phyloP scores from a whole-genome alignment of 257 asterid genomes.

The Forsythia suspensa region DNA sequence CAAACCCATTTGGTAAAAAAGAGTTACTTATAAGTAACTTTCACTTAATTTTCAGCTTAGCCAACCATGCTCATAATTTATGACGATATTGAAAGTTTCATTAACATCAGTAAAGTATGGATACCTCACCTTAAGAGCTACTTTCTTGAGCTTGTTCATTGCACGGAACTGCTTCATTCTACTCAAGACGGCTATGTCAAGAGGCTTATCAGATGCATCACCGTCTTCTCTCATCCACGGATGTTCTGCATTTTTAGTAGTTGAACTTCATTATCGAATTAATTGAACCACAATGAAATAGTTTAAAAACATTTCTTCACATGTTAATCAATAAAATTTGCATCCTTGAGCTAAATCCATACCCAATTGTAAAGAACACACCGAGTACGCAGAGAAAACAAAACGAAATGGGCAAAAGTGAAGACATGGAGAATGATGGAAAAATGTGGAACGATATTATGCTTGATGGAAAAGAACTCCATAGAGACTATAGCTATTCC shows the following conservation, averaged over 20 bases:
- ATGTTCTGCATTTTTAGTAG: conserved; percentile 55
- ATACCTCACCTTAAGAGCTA: conserved; percentile 77
- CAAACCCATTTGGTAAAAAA: neutral
- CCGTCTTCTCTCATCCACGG: conserved; percentile 99
- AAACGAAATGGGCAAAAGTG: neutral
- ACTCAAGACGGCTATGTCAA: conserved; percentile 80
- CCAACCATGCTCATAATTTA: neutral
- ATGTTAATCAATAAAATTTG: neutral
- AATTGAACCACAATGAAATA: neutral
- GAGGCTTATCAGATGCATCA: conserved; percentile 91
- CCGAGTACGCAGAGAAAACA: neutral
- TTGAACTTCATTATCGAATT: neutral
- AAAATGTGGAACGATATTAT: no score
- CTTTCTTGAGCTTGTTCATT: conserved; percentile 96
- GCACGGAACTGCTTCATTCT: conserved; percentile 98
- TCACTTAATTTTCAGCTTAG: neutral
- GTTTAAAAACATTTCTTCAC: neutral
- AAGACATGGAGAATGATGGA: neutral
- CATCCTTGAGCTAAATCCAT: neutral
- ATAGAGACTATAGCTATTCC: no score
- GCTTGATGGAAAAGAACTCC: no score
- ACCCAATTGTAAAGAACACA: neutral
- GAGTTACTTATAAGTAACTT: neutral
- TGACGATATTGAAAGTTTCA: neutral
- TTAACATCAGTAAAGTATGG: neutral